Evolutionary conservation across 768 basidiomycete species (phyloP).

Genomic region (Leccinum imitatum): DNA sequence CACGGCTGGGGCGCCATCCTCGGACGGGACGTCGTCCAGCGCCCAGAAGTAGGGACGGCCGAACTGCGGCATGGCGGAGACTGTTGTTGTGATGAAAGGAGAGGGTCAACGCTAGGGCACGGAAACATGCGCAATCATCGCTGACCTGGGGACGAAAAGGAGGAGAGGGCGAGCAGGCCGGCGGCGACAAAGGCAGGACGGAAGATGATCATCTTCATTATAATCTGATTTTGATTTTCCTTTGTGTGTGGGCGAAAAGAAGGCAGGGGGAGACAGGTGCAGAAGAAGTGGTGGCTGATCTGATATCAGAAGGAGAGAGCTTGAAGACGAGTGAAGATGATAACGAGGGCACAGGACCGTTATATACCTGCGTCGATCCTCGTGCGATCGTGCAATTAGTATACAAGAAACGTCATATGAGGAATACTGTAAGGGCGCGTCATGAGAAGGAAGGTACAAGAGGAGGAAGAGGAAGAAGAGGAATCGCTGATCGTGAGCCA

Average conservation of each 20-base stretch:
- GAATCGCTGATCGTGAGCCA: background rate
- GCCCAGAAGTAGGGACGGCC: constrained; percentile 14
- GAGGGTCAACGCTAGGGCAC: background rate
- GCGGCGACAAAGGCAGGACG: constrained; percentile 19
- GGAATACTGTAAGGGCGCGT: constrained; percentile 1
- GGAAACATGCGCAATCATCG: background rate
- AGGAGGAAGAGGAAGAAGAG: background rate
- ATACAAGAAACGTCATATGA: constrained; percentile 21
- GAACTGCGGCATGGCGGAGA: constrained; percentile 22
- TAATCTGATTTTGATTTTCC: background rate
- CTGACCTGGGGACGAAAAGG: constrained; percentile 18
- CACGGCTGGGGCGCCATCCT: background rate
- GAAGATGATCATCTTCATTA: constrained; percentile 24
- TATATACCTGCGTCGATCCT: background rate
- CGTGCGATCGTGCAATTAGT: background rate
- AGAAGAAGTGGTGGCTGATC: background rate
- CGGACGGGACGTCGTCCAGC: constrained; percentile 9
- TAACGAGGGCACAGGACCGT: background rate
- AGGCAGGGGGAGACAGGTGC: background rate
- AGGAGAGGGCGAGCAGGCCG: constrained; percentile 7
- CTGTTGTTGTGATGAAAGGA: background rate
- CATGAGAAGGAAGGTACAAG: background rate
- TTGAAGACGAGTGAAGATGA: background rate
- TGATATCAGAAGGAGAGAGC: constrained; percentile 12
- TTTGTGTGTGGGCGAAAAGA: background rate